Percentiles rank a stretch among this genome's conserved stretches.
phyloP scores from a whole-genome alignment of 495 filamentous ascomycete species.

The Penicillium salamii region DNA sequence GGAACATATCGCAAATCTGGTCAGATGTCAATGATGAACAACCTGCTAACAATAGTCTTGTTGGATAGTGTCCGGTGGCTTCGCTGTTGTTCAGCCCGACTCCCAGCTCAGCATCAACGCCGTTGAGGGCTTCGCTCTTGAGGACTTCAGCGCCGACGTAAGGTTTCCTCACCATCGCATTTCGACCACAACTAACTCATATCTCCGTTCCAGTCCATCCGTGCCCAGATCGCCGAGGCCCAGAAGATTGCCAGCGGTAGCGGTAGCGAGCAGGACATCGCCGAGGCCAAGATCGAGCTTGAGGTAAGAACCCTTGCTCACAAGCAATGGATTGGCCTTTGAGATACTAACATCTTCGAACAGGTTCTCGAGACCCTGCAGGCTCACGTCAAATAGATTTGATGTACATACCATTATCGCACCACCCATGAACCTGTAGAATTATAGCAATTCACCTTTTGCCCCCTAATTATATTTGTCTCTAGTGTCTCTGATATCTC shows the following conservation, averaged over 20 bases:
- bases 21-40: background rate
- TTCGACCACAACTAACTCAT: conserved; percentile 11
- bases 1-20: conserved; percentile 1
- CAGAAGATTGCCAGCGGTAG: conserved; percentile 89
- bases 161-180: conserved; percentile 12
- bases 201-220: conserved; percentile 30
- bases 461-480: conserved; percentile 17
- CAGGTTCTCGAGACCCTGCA: conserved; percentile 75
- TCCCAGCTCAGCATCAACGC: conserved; percentile 96
- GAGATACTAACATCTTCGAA: conserved; percentile 17
- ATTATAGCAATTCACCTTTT: conserved; percentile 39
- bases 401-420: conserved; percentile 47
- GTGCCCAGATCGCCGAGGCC: conserved; percentile 74
- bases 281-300: conserved; percentile 97
- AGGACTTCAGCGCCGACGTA: conserved; percentile 91
- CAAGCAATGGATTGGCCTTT: background rate
- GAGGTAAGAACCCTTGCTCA: conserved; percentile 60
- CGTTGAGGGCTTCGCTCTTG: conserved; percentile 88
- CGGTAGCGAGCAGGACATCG: conserved; percentile 96
- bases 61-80: conserved; percentile 83
- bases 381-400: conserved; percentile 66
- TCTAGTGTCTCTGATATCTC: conserved; percentile 2
- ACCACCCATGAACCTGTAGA: conserved; percentile 39
- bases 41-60: conserved; percentile 21
- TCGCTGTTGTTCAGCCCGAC: conserved; percentile 93